Percentiles rank a stretch among this genome's conserved stretches.
Evolutionary conservation across 2,329 filamentous ascomycete genomes (phyloP).

Genomic region (Purpureocillium lavendulum): DNA sequence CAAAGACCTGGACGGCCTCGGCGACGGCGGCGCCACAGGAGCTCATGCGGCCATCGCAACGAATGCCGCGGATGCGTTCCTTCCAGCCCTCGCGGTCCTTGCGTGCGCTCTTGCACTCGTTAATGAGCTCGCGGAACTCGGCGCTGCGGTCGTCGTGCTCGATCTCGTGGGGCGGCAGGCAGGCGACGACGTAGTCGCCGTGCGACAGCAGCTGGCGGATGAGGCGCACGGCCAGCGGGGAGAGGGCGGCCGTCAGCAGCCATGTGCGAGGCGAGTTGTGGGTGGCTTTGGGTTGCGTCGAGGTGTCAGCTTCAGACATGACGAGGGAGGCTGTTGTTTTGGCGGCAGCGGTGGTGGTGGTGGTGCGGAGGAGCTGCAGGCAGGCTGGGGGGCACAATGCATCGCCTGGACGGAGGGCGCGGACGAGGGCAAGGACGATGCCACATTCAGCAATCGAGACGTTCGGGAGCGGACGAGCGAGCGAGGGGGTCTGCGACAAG

Average conservation of each 20-base stretch:
- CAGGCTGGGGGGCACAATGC: too few species aligned
- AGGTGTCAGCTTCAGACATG: conserved; percentile 18
- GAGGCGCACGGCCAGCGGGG: conserved; percentile 75
- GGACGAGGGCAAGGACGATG: too few species aligned
- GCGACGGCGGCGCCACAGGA: conserved; percentile 82
- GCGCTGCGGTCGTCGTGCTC: conserved; percentile 67
- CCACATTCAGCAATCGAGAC: too few species aligned
- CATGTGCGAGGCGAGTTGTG: conserved; percentile 77
- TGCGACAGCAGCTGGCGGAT: conserved; percentile 77
- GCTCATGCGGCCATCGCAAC: conserved; percentile 55
- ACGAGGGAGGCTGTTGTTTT: too few species aligned
- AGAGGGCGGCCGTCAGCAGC: conserved; percentile 83
- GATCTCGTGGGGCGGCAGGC: conserved; percentile 69
- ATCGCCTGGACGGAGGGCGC: too few species aligned
- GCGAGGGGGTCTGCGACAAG: too few species aligned
- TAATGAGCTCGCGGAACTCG: conserved; percentile 73
- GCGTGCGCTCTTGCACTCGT: conserved; percentile 53
- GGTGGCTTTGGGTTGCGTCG: conserved; percentile 38
- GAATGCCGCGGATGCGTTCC: conserved; percentile 61
- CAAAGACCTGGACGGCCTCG: conserved; percentile 77
- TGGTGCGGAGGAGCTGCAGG: too few species aligned
- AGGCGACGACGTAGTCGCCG: conserved; percentile 83
- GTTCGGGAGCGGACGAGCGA: too few species aligned
- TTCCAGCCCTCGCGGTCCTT: conserved; percentile 71
- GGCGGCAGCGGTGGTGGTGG: too few species aligned